A percentile compares a stretch with the other conserved stretches of the same genome.
phyloP scores from a whole-genome alignment of 108 stramenopile genomes.

The Parmales sp. region DNA sequence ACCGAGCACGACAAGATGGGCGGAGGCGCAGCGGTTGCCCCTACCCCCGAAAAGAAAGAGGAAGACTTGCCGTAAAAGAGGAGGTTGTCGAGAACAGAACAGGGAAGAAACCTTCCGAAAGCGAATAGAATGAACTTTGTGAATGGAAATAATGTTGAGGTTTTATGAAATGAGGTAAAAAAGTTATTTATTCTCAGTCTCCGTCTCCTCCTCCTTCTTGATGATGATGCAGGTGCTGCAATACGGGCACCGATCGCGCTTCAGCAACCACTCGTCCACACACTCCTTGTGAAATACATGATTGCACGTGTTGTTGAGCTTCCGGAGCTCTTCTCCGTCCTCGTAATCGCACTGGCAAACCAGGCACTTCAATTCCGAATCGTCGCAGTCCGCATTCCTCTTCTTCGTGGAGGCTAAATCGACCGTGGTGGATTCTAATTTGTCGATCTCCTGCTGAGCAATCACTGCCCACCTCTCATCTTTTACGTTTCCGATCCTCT shows the following conservation, averaged over 20 bases:
- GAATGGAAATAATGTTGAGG: neutral
- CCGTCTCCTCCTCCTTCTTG: conserved; percentile 3
- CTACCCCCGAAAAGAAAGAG: neutral
- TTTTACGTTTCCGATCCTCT: conserved; percentile 72
- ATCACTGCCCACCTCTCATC: conserved; percentile 63
- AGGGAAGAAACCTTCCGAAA: neutral
- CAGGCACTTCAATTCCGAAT: conserved; percentile 66
- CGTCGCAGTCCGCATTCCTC: conserved; percentile 45
- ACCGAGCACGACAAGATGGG: neutral
- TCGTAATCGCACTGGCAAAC: conserved; percentile 80
- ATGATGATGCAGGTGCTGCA: conserved; percentile 59
- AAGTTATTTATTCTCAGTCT: neutral
- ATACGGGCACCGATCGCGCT: conserved; percentile 78
- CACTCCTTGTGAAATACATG: conserved; percentile 83
- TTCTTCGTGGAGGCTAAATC: conserved; percentile 22
- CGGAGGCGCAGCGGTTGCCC: neutral
- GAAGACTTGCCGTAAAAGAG: too few relatives aligned
- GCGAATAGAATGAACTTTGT: neutral
- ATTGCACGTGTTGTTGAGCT: conserved; percentile 63
- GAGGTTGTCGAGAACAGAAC: conserved; percentile 16
- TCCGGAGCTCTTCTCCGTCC: conserved; percentile 48
- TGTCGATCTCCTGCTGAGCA: conserved; percentile 43
- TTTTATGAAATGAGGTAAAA: neutral
- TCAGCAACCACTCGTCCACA: conserved; percentile 70
- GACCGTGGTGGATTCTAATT: conserved; percentile 38